Conservation (phyloP, 2,329 filamentous ascomycete genomes). For the Pseudocercospora macadamiae region DNA sequence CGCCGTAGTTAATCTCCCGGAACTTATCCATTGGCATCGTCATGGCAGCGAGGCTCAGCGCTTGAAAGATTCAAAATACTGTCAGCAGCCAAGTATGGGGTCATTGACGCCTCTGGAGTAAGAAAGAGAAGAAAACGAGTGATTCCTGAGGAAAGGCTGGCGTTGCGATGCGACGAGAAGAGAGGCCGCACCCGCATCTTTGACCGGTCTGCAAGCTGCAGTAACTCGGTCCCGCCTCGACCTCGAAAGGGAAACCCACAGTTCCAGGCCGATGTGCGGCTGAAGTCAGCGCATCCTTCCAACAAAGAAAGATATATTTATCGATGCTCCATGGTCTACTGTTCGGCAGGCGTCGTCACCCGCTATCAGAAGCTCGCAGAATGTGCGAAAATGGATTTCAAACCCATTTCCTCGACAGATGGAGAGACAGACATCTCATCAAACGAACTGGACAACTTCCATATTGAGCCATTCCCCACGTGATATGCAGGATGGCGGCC, state of each 20-base stretch:
- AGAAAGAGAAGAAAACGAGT: neutral
- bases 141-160: neutral
- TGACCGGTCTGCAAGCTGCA: neutral
- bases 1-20: neutral
- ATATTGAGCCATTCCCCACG: no score
- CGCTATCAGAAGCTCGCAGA: no score
- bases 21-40: constrained; percentile 8
- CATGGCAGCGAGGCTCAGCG: constrained; percentile 14
- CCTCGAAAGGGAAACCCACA: no score
- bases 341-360: neutral
- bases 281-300: constrained; percentile 3
- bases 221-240: no score
- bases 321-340: neutral
- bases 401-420: no score
- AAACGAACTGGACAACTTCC: no score
- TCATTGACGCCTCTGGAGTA: neutral
- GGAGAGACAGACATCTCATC: no score
- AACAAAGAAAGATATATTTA: constrained; percentile 5
- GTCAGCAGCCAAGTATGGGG: neutral
- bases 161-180: no score
- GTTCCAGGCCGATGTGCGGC: neutral
- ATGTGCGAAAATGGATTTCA: no score
- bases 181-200: neutral
- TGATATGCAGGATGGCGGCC: no score
- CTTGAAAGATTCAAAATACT: neutral